phyloP scores from a whole-genome alignment of 352 stramenopile species.

The Albugo laibachii region DNA sequence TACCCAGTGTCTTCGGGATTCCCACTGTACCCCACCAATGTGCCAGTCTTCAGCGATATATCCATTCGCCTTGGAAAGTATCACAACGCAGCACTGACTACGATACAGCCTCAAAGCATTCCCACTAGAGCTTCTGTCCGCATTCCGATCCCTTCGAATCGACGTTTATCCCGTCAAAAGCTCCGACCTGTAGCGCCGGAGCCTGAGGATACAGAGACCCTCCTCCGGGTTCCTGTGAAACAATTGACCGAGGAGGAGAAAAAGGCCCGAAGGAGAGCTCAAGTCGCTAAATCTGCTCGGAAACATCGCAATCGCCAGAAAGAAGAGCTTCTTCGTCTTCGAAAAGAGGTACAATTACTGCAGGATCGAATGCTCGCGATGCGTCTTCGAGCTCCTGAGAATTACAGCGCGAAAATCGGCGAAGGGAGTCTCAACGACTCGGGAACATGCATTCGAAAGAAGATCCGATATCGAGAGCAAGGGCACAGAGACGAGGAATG shows the following conservation, averaged over 20 bases:
- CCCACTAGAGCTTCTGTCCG: too few relatives aligned
- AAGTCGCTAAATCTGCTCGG: constrained; percentile 63
- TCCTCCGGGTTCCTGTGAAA: constrained; percentile 60
- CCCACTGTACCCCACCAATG: too few relatives aligned
- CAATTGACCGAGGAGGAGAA: constrained; percentile 71
- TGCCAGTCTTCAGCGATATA: too few relatives aligned
- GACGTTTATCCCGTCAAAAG: too few relatives aligned
- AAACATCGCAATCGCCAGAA: constrained; percentile 72
- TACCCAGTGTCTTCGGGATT: too few relatives aligned
- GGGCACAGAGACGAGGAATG: too few relatives aligned
- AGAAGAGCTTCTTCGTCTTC: constrained; percentile 45
- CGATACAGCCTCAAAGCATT: too few relatives aligned
- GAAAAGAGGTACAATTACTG: constrained; percentile 48
- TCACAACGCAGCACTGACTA: too few relatives aligned
- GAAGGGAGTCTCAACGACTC: too few relatives aligned
- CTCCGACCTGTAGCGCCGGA: too few relatives aligned
- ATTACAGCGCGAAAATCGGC: constrained; percentile 14
- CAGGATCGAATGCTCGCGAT: constrained; percentile 67
- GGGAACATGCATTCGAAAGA: constrained; percentile 30
- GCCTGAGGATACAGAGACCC: constrained; percentile 34
- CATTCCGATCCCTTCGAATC: too few relatives aligned
- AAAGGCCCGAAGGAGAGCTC: constrained; percentile 49
- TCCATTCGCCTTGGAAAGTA: too few relatives aligned
- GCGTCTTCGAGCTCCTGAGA: constrained; percentile 14
- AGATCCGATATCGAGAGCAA: constrained; percentile 6